Evolutionary conservation across 2,329 filamentous ascomycete species (phyloP), one percentile per base, ranked within the genome.

Genomic region (Hortaea werneckii): DNA sequence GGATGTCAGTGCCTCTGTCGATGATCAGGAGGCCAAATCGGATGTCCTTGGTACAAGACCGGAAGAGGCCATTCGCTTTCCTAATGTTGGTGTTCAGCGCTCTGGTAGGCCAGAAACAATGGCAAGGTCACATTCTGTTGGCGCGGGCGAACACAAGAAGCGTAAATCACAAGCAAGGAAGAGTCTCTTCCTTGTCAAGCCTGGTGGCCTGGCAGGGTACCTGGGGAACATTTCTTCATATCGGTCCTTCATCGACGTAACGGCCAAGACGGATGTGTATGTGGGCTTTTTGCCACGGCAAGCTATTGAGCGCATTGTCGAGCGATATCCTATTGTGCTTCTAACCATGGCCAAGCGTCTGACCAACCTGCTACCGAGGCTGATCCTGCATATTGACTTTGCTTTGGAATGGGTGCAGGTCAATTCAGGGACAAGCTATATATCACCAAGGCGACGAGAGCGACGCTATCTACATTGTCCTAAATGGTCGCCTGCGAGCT

Each of bases 331-430:
- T 0, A 86, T 95, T 37, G 85, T 96, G 3, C 71, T 98, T 7
- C 72, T 98, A 40, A 98, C 94, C 0, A 89, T 98, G 83, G 92
- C 92, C 0, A 98, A 98, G 67, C 77, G 92, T 41, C 71, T 98
- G 48, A 96, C 94, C 0, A 89, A 82, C 50, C 78, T 98, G 5
- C 71, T 98, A 4, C 92, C 94, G 0, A 81, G 87, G 10, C 71
- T 98, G 44, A 89, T 98, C 50, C 73, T 95, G 11, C 92, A 98
- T 59, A 96, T 98, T 52, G 92, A 98, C 65, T 98, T 98, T 67
- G 92, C 92, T 4, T 74, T 98, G 12, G 94, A 98, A 69, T 98
- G 94, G 92, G 82, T 95, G 3, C 94, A 98, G 61, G 88, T 98
- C 50, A 88, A 87, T 65, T 87, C 92, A n/a, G 3, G 89, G 92